Evolutionary conservation across 2,329 filamentous ascomycete genomes (phyloP).

Genomic region (Rhytidhysteron rufulum): DNA sequence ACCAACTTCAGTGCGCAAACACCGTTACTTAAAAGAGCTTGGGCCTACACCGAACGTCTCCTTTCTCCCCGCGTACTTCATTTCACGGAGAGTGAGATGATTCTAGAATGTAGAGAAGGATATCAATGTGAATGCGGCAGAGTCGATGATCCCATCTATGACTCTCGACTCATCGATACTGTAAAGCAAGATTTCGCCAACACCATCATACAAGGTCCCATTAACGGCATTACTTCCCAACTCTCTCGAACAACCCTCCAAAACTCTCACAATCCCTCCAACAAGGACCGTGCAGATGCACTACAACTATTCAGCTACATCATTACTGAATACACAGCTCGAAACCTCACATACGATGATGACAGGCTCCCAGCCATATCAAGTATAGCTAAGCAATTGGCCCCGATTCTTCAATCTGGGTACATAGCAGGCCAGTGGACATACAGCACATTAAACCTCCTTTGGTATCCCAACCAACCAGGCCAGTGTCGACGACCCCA

Average conservation of each 20-base stretch:
- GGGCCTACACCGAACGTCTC: slow-evolving; percentile 20
- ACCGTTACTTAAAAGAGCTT: slow-evolving; percentile 18
- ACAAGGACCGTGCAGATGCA: slow-evolving; percentile 21
- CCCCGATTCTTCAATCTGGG: slow-evolving; percentile 21
- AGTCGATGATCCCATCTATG: slow-evolving; percentile 25
- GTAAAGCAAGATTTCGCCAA: slow-evolving; percentile 31
- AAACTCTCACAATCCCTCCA: slow-evolving; percentile 13
- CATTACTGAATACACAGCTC: slow-evolving; percentile 32
- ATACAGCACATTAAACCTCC: slow-evolving; percentile 28
- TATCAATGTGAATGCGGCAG: slow-evolving; percentile 34
- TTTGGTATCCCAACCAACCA: slow-evolving; percentile 33
- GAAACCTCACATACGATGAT: slow-evolving; percentile 27
- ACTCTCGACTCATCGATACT: slow-evolving; percentile 28
- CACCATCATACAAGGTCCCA: slow-evolving; percentile 17
- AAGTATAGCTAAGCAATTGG: slow-evolving; percentile 26
- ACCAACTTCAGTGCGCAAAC: slow-evolving; percentile 18
- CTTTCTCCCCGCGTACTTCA: slow-evolving; percentile 23
- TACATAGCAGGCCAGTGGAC: slow-evolving; percentile 37
- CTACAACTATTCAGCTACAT: slow-evolving; percentile 33
- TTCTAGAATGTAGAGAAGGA: slow-evolving; percentile 30
- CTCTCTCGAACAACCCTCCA: slow-evolving; percentile 23
- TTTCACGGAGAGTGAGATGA: slow-evolving; percentile 19
- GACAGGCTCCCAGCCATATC: slow-evolving; percentile 30
- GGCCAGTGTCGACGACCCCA: slow-evolving; percentile 22
- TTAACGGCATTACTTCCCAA: slow-evolving; percentile 26